Percentiles rank a stretch among this genome's conserved stretches.
phyloP scores from a whole-genome alignment of 805 yeast genomes.

The Pichia scutulata region DNA sequence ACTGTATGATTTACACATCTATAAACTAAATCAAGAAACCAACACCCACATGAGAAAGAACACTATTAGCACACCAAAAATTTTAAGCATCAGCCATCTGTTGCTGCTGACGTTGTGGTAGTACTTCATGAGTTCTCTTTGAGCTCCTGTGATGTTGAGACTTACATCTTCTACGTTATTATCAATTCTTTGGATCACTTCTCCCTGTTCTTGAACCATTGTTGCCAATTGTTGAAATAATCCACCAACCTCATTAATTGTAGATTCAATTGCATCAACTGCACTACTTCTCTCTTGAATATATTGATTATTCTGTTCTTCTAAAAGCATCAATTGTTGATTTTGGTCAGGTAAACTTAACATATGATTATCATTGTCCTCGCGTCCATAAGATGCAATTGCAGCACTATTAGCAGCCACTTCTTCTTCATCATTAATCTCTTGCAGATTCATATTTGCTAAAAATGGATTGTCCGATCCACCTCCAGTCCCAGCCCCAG shows the following conservation, averaged over 20 bases:
- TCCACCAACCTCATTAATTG: constrained; percentile 93
- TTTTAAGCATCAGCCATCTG: constrained; percentile 84
- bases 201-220: constrained; percentile 97
- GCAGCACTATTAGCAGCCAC: constrained; percentile 2
- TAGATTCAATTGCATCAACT: constrained; percentile 93
- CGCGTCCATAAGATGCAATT: not conserved
- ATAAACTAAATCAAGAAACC: constrained; percentile 39
- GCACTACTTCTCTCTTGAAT: constrained; percentile 81
- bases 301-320: constrained; percentile 73
- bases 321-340: constrained; percentile 72
- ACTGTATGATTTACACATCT: not conserved
- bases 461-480: constrained; percentile 33
- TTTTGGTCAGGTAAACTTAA: constrained; percentile 80
- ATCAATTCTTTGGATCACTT: constrained; percentile 90
- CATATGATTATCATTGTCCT: constrained; percentile 40
- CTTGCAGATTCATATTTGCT: constrained; percentile 13
- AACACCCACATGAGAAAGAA: constrained; percentile 74
- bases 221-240: constrained; percentile 91
- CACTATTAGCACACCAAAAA: constrained; percentile 78
- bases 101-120: constrained; percentile 82
- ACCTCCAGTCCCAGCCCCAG: not conserved
- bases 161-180: constrained; percentile 90
- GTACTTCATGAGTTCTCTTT: constrained; percentile 84
- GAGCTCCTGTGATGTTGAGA: constrained; percentile 87
- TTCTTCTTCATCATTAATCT: not conserved